Conservation (phyloP, 306 rosid genomes). For the Medicago truncatula region DNA sequence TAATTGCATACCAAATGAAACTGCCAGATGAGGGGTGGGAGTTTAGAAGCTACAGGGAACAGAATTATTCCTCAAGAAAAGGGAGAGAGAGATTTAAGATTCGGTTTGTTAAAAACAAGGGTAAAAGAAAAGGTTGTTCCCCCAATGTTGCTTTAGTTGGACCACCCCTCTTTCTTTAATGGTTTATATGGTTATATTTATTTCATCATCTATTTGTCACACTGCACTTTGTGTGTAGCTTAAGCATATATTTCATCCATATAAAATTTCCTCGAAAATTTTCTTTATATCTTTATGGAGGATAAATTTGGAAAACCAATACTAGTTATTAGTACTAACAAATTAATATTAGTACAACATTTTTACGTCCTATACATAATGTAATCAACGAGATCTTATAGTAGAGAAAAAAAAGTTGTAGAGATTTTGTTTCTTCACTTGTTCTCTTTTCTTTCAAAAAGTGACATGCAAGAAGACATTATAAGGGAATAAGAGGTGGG, state of each 20-base stretch:
- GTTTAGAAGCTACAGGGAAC: conserved; percentile 44
- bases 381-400: neutral
- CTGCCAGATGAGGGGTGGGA: conserved; percentile 23
- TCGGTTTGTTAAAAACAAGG: conserved; percentile 54
- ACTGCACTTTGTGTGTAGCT: conserved; percentile 58
- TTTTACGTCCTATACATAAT: neutral
- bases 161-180: conserved; percentile 42
- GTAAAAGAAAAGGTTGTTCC: conserved; percentile 48
- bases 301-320: no score
- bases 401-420: neutral
- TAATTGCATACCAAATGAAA: conserved; percentile 43
- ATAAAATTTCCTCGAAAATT: neutral
- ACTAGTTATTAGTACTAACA: no score
- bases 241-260: conserved; percentile 41
- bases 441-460: conserved; percentile 39
- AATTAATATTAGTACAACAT: neutral
- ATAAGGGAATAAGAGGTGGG: conserved; percentile 32
- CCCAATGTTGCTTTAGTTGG: conserved; percentile 56
- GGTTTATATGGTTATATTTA: conserved; percentile 6
- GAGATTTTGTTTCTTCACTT: conserved; percentile 9
- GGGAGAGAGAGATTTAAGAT: conserved; percentile 36
- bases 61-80: conserved; percentile 50
- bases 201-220: conserved; percentile 23
- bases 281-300: neutral
- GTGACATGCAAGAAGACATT: conserved; percentile 37